Percentiles rank a stretch among this genome's conserved stretches.
phyloP scores from a whole-genome alignment of 129 eudicot genomes.

The Cynara cardunculus region DNA sequence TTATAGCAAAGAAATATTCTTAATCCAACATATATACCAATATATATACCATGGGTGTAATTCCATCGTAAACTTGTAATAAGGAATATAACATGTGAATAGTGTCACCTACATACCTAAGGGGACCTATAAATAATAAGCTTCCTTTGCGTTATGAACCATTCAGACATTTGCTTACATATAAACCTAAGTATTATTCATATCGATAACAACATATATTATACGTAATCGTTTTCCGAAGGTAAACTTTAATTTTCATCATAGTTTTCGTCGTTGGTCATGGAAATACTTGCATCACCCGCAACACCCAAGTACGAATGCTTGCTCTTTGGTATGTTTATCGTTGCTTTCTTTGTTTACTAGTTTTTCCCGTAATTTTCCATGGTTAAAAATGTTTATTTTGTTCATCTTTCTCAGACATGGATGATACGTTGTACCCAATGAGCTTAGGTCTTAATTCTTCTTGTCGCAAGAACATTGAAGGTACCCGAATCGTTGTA shows the following conservation, averaged over 20 bases:
- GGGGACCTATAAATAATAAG: conserved; percentile 20
- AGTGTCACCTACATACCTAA: not conserved
- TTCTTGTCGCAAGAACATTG: conserved; percentile 87
- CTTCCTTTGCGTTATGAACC: conserved; percentile 11
- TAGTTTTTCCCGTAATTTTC: not conserved
- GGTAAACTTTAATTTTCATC: not conserved
- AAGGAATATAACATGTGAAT: not conserved
- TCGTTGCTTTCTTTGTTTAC: not conserved
- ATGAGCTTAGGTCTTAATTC: conserved; percentile 76
- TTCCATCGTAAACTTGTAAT: conserved; percentile 31
- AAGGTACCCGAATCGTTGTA: conserved; percentile 46
- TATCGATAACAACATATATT: not conserved
- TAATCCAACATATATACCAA: conserved; percentile 22
- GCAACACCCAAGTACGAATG: conserved; percentile 50
- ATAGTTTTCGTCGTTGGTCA: conserved; percentile 11
- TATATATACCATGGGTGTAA: conserved; percentile 19
- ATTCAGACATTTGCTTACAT: not conserved
- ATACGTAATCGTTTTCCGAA: not conserved
- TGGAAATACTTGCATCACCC: conserved; percentile 51
- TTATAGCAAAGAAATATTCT: conserved; percentile 8
- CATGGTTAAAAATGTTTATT: not conserved
- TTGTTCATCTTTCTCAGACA: conserved; percentile 31
- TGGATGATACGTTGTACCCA: conserved; percentile 95
- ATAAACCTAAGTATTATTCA: not conserved
- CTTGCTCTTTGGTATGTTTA: conserved; percentile 70